These are phyloP conservation scores for Leccinum fuscescens DNA, from an alignment of 1,284 basidiomycete genomes.

Conservation along the genomic window DNA sequence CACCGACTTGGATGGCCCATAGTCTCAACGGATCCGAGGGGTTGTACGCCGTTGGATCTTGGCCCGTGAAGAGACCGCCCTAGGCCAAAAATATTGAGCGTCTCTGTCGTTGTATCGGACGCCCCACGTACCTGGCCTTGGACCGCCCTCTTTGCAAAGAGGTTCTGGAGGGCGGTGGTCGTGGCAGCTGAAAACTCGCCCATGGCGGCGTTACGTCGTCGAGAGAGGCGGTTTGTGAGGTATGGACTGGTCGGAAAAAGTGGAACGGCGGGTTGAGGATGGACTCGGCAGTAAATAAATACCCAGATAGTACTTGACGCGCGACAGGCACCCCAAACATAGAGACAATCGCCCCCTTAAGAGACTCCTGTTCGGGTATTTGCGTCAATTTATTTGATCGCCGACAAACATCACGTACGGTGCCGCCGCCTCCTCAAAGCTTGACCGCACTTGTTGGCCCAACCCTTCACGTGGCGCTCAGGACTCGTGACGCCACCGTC, in stretches of 20 bases:
- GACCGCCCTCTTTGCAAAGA: conserved; percentile 36
- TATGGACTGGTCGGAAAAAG: neutral
- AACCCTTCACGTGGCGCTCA: neutral
- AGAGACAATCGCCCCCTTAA: neutral
- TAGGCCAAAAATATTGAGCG: neutral
- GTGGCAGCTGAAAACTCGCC: conserved; percentile 41
- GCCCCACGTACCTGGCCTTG: conserved; percentile 38
- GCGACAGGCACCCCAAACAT: neutral
- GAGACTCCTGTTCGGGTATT: neutral
- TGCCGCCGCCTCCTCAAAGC: neutral
- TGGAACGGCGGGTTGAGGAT: neutral
- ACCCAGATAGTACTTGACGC: neutral
- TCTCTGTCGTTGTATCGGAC: neutral
- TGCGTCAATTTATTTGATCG: neutral
- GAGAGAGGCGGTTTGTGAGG: neutral
- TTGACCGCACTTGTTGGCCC: neutral
- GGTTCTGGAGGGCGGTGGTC: conserved; percentile 35
- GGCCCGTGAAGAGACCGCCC: conserved; percentile 62
- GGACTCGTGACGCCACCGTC: neutral
- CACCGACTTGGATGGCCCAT: conserved; percentile 88
- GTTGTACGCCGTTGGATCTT: conserved; percentile 70
- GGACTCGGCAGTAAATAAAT: neutral
- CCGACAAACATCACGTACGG: neutral
- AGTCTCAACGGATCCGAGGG: conserved; percentile 73
- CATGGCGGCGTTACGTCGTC: conserved; percentile 18